Evolutionary conservation across 192 early-diverging fungal species (phyloP).

Genomic region (Rhizophagus prolifer): DNA sequence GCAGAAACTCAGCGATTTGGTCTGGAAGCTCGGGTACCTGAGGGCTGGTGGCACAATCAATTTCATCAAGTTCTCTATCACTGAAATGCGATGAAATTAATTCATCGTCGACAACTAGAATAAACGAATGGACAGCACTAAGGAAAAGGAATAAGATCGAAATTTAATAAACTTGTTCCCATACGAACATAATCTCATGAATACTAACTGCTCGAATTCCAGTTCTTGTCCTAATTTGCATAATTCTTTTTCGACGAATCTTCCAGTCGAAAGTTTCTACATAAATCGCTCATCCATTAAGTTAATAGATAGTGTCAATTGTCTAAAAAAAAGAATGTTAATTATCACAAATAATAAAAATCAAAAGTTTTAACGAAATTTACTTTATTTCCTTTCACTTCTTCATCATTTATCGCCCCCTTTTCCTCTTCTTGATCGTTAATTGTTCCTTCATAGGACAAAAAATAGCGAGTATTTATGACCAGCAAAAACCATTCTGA

Average conservation of each 20-base stretch:
- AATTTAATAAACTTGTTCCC: not conserved
- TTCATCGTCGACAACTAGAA: conserved; percentile 29
- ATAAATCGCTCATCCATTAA: conserved; percentile 13
- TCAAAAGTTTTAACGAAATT: too few relatives aligned
- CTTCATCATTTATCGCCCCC: too few relatives aligned
- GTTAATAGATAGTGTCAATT: conserved; percentile 1
- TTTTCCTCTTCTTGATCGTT: too few relatives aligned
- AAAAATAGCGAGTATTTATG: too few relatives aligned
- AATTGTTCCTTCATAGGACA: too few relatives aligned
- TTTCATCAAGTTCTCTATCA: too few relatives aligned
- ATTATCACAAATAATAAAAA: too few relatives aligned
- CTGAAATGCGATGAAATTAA: not conserved
- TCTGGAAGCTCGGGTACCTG: not conserved
- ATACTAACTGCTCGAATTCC: conserved; percentile 27
- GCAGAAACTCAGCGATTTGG: conserved; percentile 1
- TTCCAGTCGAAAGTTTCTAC: conserved; percentile 27
- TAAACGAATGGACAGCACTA: conserved; percentile 31
- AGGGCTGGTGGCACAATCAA: not conserved
- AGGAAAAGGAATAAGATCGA: not conserved
- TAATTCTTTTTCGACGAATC: conserved; percentile 24
- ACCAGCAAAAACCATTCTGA: too few relatives aligned
- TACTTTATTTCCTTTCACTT: too few relatives aligned
- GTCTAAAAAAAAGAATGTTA: not conserved
- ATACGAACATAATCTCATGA: not conserved
- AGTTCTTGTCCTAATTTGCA: conserved; percentile 11